A percentile compares a stretch with the other conserved stretches of the same genome.
Conservation (phyloP, 2,329 filamentous ascomycete species). For the Botrytis medusae region DNA sequence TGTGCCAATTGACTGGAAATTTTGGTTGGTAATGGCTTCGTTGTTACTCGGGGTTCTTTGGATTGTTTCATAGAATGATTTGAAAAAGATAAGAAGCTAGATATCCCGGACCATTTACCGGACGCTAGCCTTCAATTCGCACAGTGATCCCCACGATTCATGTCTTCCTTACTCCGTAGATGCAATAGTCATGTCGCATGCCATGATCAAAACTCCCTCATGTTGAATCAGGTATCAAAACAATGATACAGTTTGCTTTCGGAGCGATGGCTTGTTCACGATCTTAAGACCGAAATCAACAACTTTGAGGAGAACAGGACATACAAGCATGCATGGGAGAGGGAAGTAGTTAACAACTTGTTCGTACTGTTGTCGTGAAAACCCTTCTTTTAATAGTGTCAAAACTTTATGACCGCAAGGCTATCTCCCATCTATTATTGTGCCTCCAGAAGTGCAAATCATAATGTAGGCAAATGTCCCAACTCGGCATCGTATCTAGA, state of each 20-base stretch:
- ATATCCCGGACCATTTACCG: not conserved
- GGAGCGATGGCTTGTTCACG: not conserved
- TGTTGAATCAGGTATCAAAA: not conserved
- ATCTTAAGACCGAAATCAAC: not conserved
- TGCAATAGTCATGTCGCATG: not conserved
- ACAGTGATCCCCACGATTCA: not conserved
- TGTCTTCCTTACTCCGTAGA: not conserved
- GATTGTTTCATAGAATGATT: not conserved
- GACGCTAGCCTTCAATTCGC: not conserved
- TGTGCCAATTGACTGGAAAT: not conserved
- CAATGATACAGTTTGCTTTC: not conserved
- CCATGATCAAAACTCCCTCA: not conserved
- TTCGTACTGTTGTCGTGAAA: not conserved
- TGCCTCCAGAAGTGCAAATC: not conserved
- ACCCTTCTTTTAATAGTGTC: not conserved
- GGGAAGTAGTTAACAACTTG: not conserved
- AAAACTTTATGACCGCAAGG: not conserved
- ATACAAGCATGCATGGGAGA: not conserved
- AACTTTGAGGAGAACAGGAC: not conserved
- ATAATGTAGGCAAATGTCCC: not conserved
- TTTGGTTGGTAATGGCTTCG: not conserved
- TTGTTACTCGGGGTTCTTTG: not conserved
- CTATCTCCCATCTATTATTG: not conserved
- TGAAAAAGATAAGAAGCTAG: slow-evolving; percentile 1
- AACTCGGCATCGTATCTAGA: not conserved